A percentile compares a stretch with the other conserved stretches of the same genome.
Evolutionary conservation across 768 basidiomycete genomes (phyloP).

Genomic region (Cystoderma amianthinum): DNA sequence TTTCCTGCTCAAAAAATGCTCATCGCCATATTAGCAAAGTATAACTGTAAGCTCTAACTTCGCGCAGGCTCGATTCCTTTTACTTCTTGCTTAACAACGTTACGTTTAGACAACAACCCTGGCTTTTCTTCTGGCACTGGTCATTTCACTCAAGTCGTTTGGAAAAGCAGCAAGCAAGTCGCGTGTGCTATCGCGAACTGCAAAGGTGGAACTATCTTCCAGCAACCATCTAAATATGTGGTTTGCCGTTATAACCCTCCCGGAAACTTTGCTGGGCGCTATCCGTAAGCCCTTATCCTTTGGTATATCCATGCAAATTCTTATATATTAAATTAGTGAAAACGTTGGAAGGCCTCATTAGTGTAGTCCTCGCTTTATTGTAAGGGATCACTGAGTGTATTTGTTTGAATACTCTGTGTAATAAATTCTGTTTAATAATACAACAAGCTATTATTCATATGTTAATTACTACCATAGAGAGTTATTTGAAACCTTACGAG

Average conservation of each 20-base stretch:
- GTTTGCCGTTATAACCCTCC: slow-evolving; percentile 21
- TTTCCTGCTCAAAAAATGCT: background rate
- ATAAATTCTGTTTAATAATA: no score
- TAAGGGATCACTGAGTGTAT: no score
- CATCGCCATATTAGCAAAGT: slow-evolving; percentile 8
- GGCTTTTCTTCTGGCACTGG: slow-evolving; percentile 17
- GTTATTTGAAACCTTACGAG: no score
- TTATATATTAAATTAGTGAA: no score
- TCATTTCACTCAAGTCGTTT: slow-evolving; percentile 34
- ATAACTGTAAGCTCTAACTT: slow-evolving; percentile 12
- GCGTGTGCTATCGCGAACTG: slow-evolving; percentile 39
- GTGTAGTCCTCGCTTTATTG: no score
- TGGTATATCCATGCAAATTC: no score
- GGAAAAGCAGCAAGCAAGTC: slow-evolving; percentile 43
- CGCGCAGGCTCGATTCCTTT: background rate
- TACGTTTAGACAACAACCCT: slow-evolving; percentile 16
- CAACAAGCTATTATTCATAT: no score
- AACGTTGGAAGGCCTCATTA: no score
- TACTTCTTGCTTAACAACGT: background rate
- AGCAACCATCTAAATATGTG: slow-evolving; percentile 12
- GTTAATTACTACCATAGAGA: no score
- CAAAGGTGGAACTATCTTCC: slow-evolving; percentile 17
- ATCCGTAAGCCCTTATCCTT: no score
- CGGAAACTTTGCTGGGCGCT: slow-evolving; percentile 17
- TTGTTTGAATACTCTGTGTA: no score